These are phyloP conservation scores for Pichia terricola DNA, from an alignment of 1,139 yeast species.

Conservation along the genomic window DNA sequence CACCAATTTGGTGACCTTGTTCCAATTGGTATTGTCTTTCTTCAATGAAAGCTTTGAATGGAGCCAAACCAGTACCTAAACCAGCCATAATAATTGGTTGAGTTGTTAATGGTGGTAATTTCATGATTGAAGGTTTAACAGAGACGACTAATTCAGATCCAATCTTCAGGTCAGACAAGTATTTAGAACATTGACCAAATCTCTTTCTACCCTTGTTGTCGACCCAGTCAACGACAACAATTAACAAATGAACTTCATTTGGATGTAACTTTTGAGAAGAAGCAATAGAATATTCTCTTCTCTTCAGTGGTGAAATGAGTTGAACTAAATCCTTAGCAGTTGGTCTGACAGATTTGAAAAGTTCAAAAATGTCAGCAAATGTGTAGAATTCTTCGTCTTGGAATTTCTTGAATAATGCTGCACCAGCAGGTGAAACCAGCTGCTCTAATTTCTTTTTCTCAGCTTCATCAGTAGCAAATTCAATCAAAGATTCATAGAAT, in stretches of 20 bases:
- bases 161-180: constrained; percentile 63
- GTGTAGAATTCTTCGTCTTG: constrained; percentile 78
- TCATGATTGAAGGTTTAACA: constrained; percentile 96
- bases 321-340: constrained; percentile 59
- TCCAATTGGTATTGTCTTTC: constrained; percentile 90
- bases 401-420: constrained; percentile 73
- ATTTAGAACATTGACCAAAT: constrained; percentile 92
- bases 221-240: constrained; percentile 95
- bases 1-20: constrained; percentile 86
- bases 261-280: constrained; percentile 91
- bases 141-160: constrained; percentile 89
- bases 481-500: constrained; percentile 77
- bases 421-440: constrained; percentile 73
- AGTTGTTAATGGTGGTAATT: constrained; percentile 75
- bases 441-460: constrained; percentile 56
- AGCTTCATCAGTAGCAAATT: constrained; percentile 58
- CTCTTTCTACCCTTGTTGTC: constrained; percentile 81
- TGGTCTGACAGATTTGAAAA: constrained; percentile 80
- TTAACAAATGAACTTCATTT: constrained; percentile 80
- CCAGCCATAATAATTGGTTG: constrained; percentile 97
- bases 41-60: constrained; percentile 94
- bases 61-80: constrained; percentile 96
- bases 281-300: constrained; percentile 98
- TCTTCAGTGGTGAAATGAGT: constrained; percentile 77
- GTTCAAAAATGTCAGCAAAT: constrained; percentile 72